A percentile compares a stretch with the other conserved stretches of the same genome.
Evolutionary conservation across 164 flowering plant genomes (phyloP).

Genomic region (Warburgia ugandensis): DNA sequence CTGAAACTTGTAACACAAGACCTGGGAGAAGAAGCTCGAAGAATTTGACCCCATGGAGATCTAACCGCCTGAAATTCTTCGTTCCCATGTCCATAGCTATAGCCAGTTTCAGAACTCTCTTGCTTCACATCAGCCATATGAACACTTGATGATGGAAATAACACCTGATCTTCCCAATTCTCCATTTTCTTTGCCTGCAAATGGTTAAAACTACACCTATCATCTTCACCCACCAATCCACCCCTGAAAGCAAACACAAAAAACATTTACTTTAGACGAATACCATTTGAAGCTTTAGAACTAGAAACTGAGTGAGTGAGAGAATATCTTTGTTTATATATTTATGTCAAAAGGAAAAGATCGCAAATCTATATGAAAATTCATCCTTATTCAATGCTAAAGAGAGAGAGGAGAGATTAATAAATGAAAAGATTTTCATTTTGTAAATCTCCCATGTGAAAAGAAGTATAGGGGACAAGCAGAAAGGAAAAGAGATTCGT

Average conservation of each 20-base stretch:
- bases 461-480: not conserved
- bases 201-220: slow-evolving; percentile 23
- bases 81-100: slow-evolving; percentile 28
- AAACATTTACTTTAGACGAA: not conserved
- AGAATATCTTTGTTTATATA: no score
- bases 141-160: slow-evolving; percentile 25
- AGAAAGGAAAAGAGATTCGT: not conserved
- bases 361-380: not conserved
- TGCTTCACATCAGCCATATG: slow-evolving; percentile 43
- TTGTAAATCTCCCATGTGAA: not conserved
- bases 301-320: slow-evolving; percentile 7
- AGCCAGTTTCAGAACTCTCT: slow-evolving; percentile 31
- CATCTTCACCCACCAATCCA: slow-evolving; percentile 53
- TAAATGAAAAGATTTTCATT: not conserved
- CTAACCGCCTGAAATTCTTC: slow-evolving; percentile 33
- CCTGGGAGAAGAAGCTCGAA: slow-evolving; percentile 47
- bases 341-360: not conserved
- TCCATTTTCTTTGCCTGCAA: slow-evolving; percentile 41
- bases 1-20: slow-evolving; percentile 60
- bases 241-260: slow-evolving; percentile 30
- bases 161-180: slow-evolving; percentile 56
- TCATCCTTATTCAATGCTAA: not conserved
- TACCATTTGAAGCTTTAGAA: not conserved
- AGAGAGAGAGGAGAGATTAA: slow-evolving; percentile 1
- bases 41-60: slow-evolving; percentile 36